Evolutionary conservation across 169 alveolate genomes (phyloP).

Genomic region (Plasmodium gaboni): DNA sequence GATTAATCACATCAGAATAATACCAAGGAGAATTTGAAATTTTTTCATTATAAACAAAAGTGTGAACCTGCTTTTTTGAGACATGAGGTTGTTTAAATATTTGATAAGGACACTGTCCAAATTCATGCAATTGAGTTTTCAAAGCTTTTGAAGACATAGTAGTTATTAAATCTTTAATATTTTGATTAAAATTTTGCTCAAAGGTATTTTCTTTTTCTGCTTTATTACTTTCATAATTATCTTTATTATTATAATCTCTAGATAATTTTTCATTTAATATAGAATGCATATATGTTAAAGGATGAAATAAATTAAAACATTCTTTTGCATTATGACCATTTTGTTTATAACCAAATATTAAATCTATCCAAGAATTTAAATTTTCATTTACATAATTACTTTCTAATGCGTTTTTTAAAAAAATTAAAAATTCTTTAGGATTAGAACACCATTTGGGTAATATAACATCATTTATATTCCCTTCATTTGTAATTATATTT

Average conservation of each 20-base stretch:
- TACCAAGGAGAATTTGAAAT: slow-evolving; percentile 63
- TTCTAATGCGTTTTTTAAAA: slow-evolving; percentile 95
- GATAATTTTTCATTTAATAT: slow-evolving; percentile 71
- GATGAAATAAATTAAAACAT: slow-evolving; percentile 90
- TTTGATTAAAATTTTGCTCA: slow-evolving; percentile 75
- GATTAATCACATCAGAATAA: slow-evolving; percentile 22
- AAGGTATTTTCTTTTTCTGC: slow-evolving; percentile 27
- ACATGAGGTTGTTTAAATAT: slow-evolving; percentile 90
- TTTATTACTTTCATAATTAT: slow-evolving; percentile 63
- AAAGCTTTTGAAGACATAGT: slow-evolving; percentile 88
- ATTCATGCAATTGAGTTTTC: slow-evolving; percentile 89
- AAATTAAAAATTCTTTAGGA: slow-evolving; percentile 82
- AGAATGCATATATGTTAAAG: slow-evolving; percentile 90
- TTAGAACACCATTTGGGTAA: slow-evolving; percentile 91
- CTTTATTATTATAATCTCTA: not conserved
- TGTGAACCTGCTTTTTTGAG: not conserved
- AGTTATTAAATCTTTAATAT: slow-evolving; percentile 78
- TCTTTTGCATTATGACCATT: slow-evolving; percentile 79
- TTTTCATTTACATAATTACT: slow-evolving; percentile 93
- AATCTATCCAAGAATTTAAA: slow-evolving; percentile 97
- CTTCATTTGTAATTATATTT: slow-evolving; percentile 83
- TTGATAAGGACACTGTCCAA: slow-evolving; percentile 93
- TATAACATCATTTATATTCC: slow-evolving; percentile 88
- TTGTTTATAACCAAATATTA: slow-evolving; percentile 96
- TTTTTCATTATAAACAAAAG: slow-evolving; percentile 4